A percentile compares a stretch with the other conserved stretches of the same genome.
phyloP scores from a whole-genome alignment of 257 asterid genomes.

The Lycium barbarum region DNA sequence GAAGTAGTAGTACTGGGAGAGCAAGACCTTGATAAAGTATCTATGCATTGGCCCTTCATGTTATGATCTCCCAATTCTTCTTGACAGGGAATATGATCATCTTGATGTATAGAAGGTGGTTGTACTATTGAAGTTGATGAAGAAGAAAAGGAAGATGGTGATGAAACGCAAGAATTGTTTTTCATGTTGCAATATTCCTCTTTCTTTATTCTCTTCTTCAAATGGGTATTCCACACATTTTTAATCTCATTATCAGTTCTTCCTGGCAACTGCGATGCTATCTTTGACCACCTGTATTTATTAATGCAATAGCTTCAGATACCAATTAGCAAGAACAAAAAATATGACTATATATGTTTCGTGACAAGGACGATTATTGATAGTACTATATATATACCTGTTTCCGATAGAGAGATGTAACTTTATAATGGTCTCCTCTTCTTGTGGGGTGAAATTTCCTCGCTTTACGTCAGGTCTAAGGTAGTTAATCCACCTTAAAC shows the following conservation, averaged over 20 bases:
- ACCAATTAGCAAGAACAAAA: too few relatives aligned
- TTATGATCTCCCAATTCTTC: not conserved
- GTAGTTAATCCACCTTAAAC: slow-evolving; percentile 87
- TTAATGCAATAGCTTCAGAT: too few relatives aligned
- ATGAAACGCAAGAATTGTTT: too few relatives aligned
- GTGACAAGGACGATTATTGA: not conserved
- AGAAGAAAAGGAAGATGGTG: not conserved
- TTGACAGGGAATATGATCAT: not conserved
- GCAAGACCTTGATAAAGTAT: slow-evolving; percentile 4
- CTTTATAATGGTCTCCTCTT: slow-evolving; percentile 64
- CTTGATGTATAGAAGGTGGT: not conserved
- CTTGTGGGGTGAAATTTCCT: slow-evolving; percentile 68
- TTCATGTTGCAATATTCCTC: not conserved
- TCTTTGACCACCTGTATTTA: slow-evolving; percentile 74
- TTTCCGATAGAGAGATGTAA: slow-evolving; percentile 67
- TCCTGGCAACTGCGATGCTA: slow-evolving; percentile 75
- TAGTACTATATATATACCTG: slow-evolving; percentile 47
- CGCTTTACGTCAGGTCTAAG: slow-evolving; percentile 78
- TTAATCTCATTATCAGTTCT: slow-evolving; percentile 90
- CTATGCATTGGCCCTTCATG: not conserved
- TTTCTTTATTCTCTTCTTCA: slow-evolving; percentile 56
- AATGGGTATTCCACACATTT: slow-evolving; percentile 79
- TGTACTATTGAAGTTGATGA: slow-evolving; percentile 6
- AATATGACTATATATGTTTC: too few relatives aligned
- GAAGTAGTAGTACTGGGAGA: slow-evolving; percentile 29